Base-by-base conservation (phyloP, 2,329 filamentous ascomycete genomes). In the Neofusicoccum laricinum region DNA sequence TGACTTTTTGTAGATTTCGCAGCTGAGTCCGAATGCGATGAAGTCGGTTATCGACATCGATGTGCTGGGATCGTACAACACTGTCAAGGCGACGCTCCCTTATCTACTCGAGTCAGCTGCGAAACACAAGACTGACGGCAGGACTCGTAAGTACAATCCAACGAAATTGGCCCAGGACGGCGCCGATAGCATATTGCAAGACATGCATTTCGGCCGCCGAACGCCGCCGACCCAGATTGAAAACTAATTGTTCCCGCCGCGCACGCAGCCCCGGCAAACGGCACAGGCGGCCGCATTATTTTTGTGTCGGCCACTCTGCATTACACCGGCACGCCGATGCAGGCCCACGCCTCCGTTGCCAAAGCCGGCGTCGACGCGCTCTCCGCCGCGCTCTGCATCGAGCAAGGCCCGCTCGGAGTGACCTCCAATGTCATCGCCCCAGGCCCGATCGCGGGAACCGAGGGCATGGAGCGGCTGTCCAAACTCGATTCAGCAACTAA, bases 41-140 rank as follows among this genome's bases (percentile, higher is more conserved):
- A 96, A 93, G 77, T 84, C 91, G 0, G 95, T 99, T 68, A 94
- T 98, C 71, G 95, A 98, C 67, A 99, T 99, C 72, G 95, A 98
- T 75, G 90, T 97, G 2, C 78, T 98, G 40, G 95, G 95, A 36
- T 96, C 91, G 15, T 99, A 91, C 80, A 96, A 98, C 81, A 97
- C 93, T 2, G 84, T 97, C 73, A 98, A 98, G 80, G 93, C 94
- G 3, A 95, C 92, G 0, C 81, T 97, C 38, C 92, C 92, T 0
- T 85, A 96, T 71, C 85, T 99, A 2, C 78, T 92, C 12, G 84
- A 87, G 70, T 96, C 92, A n/a, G 88, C 90, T 1, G 78, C 80
- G 38, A 86, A 85, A 70, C 81, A 88, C 70, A 84, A 79, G 67
- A 84, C 84, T 17, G 86, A 90, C 68, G 84, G 85, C 1, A 85